Conservation (phyloP, 176 grass and related monocot genomes). For the Thalia dealbata region DNA sequence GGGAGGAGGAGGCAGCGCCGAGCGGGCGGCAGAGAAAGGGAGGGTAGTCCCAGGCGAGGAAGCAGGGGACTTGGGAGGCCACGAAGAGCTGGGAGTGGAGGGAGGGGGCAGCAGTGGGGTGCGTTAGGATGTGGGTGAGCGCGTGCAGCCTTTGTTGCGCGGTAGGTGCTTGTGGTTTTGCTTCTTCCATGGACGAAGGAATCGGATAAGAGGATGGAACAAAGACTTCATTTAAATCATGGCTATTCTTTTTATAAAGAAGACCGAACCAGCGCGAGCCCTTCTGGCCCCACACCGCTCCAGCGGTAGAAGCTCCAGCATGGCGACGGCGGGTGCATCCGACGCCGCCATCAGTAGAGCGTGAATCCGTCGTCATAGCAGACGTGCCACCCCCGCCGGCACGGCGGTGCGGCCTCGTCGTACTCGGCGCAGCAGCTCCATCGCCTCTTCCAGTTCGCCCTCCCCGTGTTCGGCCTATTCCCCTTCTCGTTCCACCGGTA, state of each 20-base stretch:
- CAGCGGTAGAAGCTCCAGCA: no score
- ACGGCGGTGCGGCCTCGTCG: constrained; percentile 44
- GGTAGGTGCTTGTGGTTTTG: constrained; percentile 6
- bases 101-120: constrained; percentile 48
- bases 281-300: no score
- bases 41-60: constrained; percentile 21
- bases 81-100: constrained; percentile 84
- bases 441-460: constrained; percentile 52
- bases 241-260: no score
- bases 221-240: background rate
- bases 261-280: no score
- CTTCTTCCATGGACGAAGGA: background rate
- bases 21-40: constrained; percentile 53
- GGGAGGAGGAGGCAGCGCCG: background rate
- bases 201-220: background rate
- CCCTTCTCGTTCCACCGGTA: constrained; percentile 64
- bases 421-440: constrained; percentile 80
- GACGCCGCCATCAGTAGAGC: constrained; percentile 25
- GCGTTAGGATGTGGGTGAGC: constrained; percentile 47
- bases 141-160: constrained; percentile 37
- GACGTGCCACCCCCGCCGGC: constrained; percentile 48
- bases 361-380: constrained; percentile 68
- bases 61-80: constrained; percentile 44
- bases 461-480: constrained; percentile 38
- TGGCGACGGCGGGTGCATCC: no score